A percentile compares a stretch with the other conserved stretches of the same genome.
Evolutionary conservation across 2,329 filamentous ascomycete genomes (phyloP).

Genomic region (Colletotrichum liriopes): DNA sequence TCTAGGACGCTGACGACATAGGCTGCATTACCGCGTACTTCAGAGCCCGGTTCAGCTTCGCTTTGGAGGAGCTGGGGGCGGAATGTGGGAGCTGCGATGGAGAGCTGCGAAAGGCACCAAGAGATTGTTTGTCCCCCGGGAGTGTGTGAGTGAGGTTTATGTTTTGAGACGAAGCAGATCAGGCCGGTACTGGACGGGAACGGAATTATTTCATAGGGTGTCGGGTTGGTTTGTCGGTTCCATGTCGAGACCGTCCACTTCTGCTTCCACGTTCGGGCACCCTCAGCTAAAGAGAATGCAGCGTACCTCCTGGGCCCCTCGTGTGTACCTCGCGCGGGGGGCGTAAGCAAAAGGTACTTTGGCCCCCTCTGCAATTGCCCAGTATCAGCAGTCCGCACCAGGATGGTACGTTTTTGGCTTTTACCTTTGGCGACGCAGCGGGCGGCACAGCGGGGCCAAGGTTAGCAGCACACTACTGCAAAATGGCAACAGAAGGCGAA

Average conservation of each 20-base stretch:
- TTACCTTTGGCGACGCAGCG: conserved; percentile 37
- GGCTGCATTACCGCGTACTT: conserved; percentile 37
- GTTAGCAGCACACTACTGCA: conserved; percentile 34
- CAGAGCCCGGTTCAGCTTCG: conserved; percentile 26
- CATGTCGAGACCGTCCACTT: conserved; percentile 22
- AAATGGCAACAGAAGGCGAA: conserved; percentile 36
- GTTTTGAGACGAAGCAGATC: conserved; percentile 38
- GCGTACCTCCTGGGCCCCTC: conserved; percentile 24
- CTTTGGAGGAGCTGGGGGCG: conserved; percentile 5
- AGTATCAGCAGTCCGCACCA: conserved; percentile 23
- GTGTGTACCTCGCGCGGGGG: not conserved
- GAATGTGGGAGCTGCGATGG: conserved; percentile 18
- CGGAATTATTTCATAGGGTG: conserved; percentile 38
- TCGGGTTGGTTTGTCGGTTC: conserved; percentile 34
- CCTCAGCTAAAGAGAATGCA: conserved; percentile 35
- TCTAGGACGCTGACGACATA: conserved; percentile 33
- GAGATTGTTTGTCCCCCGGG: conserved; percentile 3
- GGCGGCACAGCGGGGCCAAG: conserved; percentile 40
- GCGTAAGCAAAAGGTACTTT: conserved; percentile 9
- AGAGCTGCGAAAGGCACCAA: conserved; percentile 5
- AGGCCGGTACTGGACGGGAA: conserved; percentile 33
- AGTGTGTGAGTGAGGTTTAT: conserved; percentile 38
- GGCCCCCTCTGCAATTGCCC: conserved; percentile 28
- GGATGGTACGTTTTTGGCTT: conserved; percentile 40
- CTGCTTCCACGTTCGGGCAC: conserved; percentile 26